Evolutionary conservation across 2,329 filamentous ascomycete genomes (phyloP).

Genomic region (Chalaropsis thielavioides): DNA sequence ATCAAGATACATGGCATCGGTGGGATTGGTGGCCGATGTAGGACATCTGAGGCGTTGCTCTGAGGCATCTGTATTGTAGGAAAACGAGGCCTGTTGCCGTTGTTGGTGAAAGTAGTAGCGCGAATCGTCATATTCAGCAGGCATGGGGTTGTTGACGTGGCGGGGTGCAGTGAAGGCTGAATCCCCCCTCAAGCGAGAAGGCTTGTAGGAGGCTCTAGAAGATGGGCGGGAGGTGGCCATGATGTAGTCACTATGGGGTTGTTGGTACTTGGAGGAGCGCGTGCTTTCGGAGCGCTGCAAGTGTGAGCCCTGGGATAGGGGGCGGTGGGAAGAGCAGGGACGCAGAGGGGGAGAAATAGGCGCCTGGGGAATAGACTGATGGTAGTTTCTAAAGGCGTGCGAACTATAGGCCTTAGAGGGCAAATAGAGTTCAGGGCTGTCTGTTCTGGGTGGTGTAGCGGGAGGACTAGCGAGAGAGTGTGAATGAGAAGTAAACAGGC

Average conservation of each 20-base stretch:
- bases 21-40: neutral
- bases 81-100: neutral
- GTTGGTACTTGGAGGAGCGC: neutral
- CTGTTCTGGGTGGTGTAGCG: slow-evolving; percentile 8
- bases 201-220: neutral
- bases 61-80: neutral
- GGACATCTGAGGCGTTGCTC: neutral
- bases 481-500: slow-evolving; percentile 3
- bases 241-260: neutral
- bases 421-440: slow-evolving; percentile 6
- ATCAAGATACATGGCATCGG: slow-evolving; percentile 3
- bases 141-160: neutral
- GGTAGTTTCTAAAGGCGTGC: neutral
- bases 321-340: neutral
- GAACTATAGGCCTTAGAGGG: neutral
- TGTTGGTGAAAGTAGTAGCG: neutral
- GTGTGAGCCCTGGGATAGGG: neutral
- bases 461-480: slow-evolving; percentile 11
- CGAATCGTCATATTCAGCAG: neutral
- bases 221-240: neutral
- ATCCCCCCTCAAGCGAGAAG: neutral
- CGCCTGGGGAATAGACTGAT: slow-evolving; percentile 1
- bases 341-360: slow-evolving; percentile 12
- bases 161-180: neutral
- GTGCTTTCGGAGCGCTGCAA: neutral